Evolutionary conservation across 1,139 yeast species (phyloP).

Genomic region (Geotrichum bryndzae): DNA sequence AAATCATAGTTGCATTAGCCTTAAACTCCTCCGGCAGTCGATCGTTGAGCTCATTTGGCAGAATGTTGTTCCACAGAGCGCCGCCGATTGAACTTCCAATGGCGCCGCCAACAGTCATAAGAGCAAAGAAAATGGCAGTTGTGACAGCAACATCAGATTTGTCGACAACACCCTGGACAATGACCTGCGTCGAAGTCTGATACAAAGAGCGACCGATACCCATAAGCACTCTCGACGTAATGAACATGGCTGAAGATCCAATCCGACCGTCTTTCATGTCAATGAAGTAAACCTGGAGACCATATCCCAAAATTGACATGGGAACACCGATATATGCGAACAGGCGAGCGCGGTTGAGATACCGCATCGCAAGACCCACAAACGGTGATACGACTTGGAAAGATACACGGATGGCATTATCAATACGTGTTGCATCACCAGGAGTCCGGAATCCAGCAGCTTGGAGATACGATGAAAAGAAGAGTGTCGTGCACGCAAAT

Average conservation of each 20-base stretch:
- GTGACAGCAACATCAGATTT: constrained; percentile 22
- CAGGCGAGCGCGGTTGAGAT: background rate
- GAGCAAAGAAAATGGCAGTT: constrained; percentile 23
- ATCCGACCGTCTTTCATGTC: constrained; percentile 1
- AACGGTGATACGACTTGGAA: constrained; percentile 5
- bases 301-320: constrained; percentile 4
- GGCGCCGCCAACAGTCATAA: constrained; percentile 29
- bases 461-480: constrained; percentile 7
- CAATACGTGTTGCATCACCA: constrained; percentile 7
- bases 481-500: background rate
- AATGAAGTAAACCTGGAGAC: constrained; percentile 3
- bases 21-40: constrained; percentile 16
- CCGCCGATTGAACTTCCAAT: constrained; percentile 31
- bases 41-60: constrained; percentile 22
- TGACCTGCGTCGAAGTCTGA: constrained; percentile 21
- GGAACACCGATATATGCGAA: constrained; percentile 8
- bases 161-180: constrained; percentile 20
- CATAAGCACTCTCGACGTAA: constrained; percentile 19
- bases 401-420: constrained; percentile 7
- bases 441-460: constrained; percentile 5
- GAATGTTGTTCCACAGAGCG: constrained; percentile 29
- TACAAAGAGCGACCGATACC: constrained; percentile 24
- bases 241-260: constrained; percentile 13
- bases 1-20: background rate
- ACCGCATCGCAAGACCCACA: constrained; percentile 5